Percentiles rank a stretch among this genome's conserved stretches.
Evolutionary conservation across 1,139 yeast genomes (phyloP).

Genomic region (Kodamaea ohmeri): DNA sequence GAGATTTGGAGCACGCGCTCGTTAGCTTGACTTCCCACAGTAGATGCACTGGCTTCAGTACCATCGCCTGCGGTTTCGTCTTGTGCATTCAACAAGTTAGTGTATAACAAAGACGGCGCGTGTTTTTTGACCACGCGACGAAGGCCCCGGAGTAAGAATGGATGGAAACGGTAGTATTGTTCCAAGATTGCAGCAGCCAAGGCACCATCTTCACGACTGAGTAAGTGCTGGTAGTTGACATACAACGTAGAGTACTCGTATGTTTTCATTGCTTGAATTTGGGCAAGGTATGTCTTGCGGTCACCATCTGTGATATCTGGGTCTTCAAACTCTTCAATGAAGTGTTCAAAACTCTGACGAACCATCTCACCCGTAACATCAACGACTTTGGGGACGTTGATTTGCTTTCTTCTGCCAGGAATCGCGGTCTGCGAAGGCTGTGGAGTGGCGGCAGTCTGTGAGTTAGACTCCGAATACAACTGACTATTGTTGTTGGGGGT

Average conservation of each 20-base stretch:
- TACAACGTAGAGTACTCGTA: slow-evolving; percentile 78
- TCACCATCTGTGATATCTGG: slow-evolving; percentile 34
- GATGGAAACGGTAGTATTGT: slow-evolving; percentile 89
- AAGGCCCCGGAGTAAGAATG: slow-evolving; percentile 75
- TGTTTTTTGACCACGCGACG: slow-evolving; percentile 67
- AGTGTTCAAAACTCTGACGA: slow-evolving; percentile 83
- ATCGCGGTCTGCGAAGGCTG: slow-evolving; percentile 14
- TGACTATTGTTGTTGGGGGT: slow-evolving; percentile 22
- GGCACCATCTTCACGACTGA: slow-evolving; percentile 78
- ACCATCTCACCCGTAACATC: slow-evolving; percentile 95
- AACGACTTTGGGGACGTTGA: slow-evolving; percentile 78
- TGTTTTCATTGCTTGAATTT: slow-evolving; percentile 75
- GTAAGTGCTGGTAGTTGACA: slow-evolving; percentile 79
- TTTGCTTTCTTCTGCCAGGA: slow-evolving; percentile 50
- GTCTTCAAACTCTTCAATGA: slow-evolving; percentile 57
- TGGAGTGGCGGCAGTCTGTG: slow-evolving; percentile 20
- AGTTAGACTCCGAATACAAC: slow-evolving; percentile 19
- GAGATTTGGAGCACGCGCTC: slow-evolving; percentile 88
- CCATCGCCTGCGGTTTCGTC: slow-evolving; percentile 14
- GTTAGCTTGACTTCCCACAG: slow-evolving; percentile 36
- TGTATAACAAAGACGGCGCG: slow-evolving; percentile 70
- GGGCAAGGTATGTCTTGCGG: slow-evolving; percentile 70
- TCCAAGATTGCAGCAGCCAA: slow-evolving; percentile 86
- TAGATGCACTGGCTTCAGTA: slow-evolving; percentile 17
- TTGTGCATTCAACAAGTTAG: slow-evolving; percentile 35